Base-by-base conservation (phyloP, 257 asterid species). In the Datura wrightii region DNA sequence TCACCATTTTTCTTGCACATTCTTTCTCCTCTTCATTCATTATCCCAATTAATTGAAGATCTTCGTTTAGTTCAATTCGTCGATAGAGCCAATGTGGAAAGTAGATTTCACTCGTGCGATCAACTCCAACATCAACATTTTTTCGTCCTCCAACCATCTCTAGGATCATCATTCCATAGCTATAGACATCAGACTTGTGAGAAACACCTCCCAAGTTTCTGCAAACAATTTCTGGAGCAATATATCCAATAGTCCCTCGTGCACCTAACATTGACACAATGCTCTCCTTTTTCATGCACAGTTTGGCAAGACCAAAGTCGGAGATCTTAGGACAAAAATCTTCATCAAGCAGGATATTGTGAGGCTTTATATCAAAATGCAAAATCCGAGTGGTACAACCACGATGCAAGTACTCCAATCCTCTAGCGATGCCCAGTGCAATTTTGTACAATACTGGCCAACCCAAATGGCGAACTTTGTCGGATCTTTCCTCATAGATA, bases 331-430 rank as follows among this genome's bases (percentile, higher is more conserved):
- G 90, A 19, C 70, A 34, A 16, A 88, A 88, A 4, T 87, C 37
- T 0, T 82, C 84, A 4, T 90, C 88, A 13, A 89, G 79, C 13
- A 88, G 87, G 70, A 89, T 89, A 37, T 89, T 88, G 1, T 89
- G 90, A 76, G 90, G 90, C 85, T 88, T 89, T 83, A 89, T 86
- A 79, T 86, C 90, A 4, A 89, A 18, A 69, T 89, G 88, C 84
- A 87, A 42, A 7, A 89, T 87, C 10, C 85, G 85, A 60, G 84
- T 85, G 53, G 58, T 87, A 72, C 91, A 89, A 0, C 88, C 84
- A 46, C 84, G 65, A 14, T 89, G 92, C 67, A 85, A 84, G 79
- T 90, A 90, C 41, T 88, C 92, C 10, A 88, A 67, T 18, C 91
- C 92, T 2, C 86, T 82, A 7, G 93, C 93, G 15, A 87, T 81